These are phyloP conservation scores for Vitis hybrid DNA, from an alignment of 177 flowering plant genomes.

Conservation along the genomic window DNA sequence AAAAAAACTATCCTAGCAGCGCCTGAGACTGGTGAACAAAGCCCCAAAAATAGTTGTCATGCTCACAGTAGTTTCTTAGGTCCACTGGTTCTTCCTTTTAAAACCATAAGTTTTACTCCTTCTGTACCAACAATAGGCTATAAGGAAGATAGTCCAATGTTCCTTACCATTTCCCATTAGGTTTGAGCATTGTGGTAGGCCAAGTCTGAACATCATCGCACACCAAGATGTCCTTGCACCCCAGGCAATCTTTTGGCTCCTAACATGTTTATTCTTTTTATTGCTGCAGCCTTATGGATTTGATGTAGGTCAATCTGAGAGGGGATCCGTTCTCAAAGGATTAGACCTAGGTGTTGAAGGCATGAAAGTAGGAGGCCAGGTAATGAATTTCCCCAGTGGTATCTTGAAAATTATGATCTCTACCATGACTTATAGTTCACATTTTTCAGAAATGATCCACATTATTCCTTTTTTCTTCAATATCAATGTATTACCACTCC, in stretches of 20 bases:
- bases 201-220: background rate
- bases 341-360: conserved; percentile 92
- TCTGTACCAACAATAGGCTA: background rate
- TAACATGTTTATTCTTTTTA: background rate
- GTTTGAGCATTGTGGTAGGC: background rate
- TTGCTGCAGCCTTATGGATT: conserved; percentile 93
- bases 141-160: background rate
- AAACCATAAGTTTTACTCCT: background rate
- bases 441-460: background rate
- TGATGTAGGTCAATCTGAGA: conserved; percentile 94
- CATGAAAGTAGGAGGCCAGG: conserved; percentile 97
- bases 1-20: background rate
- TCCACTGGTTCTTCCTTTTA: background rate
- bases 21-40: background rate
- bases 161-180: background rate
- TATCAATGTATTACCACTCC: background rate
- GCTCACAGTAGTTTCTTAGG: background rate
- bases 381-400: conserved; percentile 20
- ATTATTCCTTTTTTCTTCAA: background rate
- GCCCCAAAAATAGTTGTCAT: background rate
- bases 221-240: too few species aligned
- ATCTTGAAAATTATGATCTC: background rate
- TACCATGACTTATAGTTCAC: background rate
- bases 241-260: background rate
- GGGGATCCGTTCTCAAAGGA: conserved; percentile 83